Evolutionary conservation across 176 grass and related monocot species (phyloP).

Genomic region (Phyllostachys edulis): DNA sequence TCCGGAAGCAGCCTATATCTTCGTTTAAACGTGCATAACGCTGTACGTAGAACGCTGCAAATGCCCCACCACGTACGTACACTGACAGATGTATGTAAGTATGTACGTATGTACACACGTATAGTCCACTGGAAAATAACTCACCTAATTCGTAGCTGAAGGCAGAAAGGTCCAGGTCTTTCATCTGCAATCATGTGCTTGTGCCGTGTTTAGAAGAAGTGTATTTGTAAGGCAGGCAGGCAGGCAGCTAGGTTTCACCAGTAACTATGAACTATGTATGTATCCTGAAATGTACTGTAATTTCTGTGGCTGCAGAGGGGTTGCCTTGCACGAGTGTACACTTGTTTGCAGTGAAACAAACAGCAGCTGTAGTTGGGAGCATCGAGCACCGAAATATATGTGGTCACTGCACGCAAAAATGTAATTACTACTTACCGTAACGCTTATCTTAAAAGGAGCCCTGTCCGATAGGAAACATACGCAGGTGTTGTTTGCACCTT

Average conservation of each 20-base stretch:
- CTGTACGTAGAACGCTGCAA: neutral
- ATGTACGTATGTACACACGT: neutral
- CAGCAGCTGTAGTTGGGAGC: neutral
- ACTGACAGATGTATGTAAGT: neutral
- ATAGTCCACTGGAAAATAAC: neutral
- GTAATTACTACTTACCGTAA: neutral
- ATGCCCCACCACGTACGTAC: neutral
- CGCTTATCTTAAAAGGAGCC: neutral
- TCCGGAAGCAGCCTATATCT: neutral
- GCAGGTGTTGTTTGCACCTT: neutral
- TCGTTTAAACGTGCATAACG: neutral
- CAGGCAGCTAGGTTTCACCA: neutral
- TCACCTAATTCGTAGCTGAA: neutral
- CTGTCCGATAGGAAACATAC: too few species aligned
- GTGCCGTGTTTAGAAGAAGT: neutral
- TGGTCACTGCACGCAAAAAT: neutral
- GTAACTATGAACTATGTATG: neutral
- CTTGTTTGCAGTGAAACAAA: neutral
- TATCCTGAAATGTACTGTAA: neutral
- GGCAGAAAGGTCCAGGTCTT: neutral
- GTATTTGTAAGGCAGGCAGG: neutral
- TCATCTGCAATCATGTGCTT: neutral
- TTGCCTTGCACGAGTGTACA: neutral
- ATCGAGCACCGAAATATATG: neutral
- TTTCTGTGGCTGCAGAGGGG: neutral